Base-by-base conservation (phyloP, 2,329 filamentous ascomycete genomes). In the Colletotrichum higginsianum region DNA sequence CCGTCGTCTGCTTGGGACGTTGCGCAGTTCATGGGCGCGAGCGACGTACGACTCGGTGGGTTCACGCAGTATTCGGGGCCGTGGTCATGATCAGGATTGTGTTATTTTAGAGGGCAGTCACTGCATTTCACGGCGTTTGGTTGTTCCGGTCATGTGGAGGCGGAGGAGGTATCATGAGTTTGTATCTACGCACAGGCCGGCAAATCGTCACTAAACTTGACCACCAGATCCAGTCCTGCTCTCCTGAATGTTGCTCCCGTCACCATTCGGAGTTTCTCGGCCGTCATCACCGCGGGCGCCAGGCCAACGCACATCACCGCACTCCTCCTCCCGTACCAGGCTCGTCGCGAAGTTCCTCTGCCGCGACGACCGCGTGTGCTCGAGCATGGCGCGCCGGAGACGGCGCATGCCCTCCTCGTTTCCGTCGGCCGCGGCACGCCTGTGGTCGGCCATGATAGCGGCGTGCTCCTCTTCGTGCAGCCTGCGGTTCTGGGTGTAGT, bases 391-490 rank as follows among this genome's bases (percentile, higher is more conserved):
- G 4, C 75, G 58, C 53, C 76, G 77, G 8, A 77, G 56, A 11
- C 67, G 68, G 49, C 55, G 62, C 78, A 81, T 80, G 50, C 55
- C 62, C 26, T 71, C 50, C n/a, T 68, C 23, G 46, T 80, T 72
- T 11, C 76, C 77, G 8, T 16, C 49, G 16, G 61, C 70, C 63
- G 76, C 78, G 42, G 79, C 79, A 26, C 63, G 53, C 15, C 78
- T 73, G 68, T 80, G 78, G 16, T 68, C 69, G 30, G 44, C 58
- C 74, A 80, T 76, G 42, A 82, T 68, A 56, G 68, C 67, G 13
- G 73, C 72, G 40, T 78, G 78, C 4, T 77, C 70, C n/a, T 61
- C 67, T 53, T 81, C 78, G 56, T 80, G 76, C 26, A 77, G 66
- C 12, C 76, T 67, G 71, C 75, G 76, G 21, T 79, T 77, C 47